phyloP scores from a whole-genome alignment of 306 rosid genomes.

The Gillenia trifoliata region DNA sequence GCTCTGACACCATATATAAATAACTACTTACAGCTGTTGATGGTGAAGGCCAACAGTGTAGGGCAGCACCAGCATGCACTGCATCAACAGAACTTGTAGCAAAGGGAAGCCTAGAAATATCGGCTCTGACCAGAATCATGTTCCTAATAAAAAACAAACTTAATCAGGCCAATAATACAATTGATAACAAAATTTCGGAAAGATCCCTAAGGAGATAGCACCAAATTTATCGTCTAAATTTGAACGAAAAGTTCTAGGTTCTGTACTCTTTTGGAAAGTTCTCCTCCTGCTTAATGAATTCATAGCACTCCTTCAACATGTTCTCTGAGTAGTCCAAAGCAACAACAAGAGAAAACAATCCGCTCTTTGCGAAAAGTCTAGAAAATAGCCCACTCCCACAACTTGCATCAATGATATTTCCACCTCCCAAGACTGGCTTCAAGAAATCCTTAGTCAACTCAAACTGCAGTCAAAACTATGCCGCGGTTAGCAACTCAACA shows the following conservation, averaged over 20 bases:
- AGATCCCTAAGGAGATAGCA: neutral
- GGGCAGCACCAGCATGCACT: conserved; percentile 93
- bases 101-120: conserved; percentile 88
- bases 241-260: conserved; percentile 15
- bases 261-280: conserved; percentile 73
- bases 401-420: conserved; percentile 88
- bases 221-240: conserved; percentile 4
- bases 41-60: conserved; percentile 98
- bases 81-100: conserved; percentile 83
- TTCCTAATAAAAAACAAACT: conserved; percentile 36
- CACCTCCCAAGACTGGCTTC: conserved; percentile 76
- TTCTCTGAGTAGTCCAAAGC: conserved; percentile 94
- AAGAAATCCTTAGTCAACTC: conserved; percentile 63
- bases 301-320: conserved; percentile 84
- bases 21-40: conserved; percentile 64
- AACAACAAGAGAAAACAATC: conserved; percentile 69
- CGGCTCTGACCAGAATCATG: conserved; percentile 77
- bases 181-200: conserved; percentile 3
- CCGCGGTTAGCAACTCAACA: conserved; percentile 1
- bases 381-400: conserved; percentile 94
- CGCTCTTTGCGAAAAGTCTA: conserved; percentile 82
- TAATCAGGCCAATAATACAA: conserved; percentile 15
- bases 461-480: conserved; percentile 61
- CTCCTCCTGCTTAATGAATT: conserved; percentile 70
- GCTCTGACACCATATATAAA: conserved; percentile 11